Evolutionary conservation across 495 filamentous ascomycete species (phyloP), one percentile per base, ranked within the genome.

Genomic region (Peziza echinospora): DNA sequence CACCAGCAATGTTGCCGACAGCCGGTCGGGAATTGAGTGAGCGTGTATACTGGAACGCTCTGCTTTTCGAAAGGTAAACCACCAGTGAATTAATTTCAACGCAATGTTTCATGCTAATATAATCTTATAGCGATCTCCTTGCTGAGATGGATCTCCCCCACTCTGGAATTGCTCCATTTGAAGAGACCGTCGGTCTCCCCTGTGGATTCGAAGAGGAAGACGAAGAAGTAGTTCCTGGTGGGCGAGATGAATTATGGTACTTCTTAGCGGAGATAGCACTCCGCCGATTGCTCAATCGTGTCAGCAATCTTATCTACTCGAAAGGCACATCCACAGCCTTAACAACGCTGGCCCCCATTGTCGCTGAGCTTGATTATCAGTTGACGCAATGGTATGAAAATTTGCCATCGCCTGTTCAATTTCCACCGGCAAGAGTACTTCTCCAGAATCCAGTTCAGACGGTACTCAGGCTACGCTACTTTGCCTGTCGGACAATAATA

Each of bases 311-410:
- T 52, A 81, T 85, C 49, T 86, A 84, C 60, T 76, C 75, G 51
- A 80, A 80, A 55, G 77, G 78, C 51, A 74, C 71, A 40, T 68
- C 74, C 57, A 72, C 75, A 1, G 76, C 76, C 22, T 76, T 81
- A 19, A 69, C 71, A 11, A 74, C 77, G 40, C 67, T 85, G 16
- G 78, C 81, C 16, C 80, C 81, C 0, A 72, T 84, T 22, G 80
- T 81, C 7, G 76, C 74, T 16, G 80, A 87, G 61, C 70, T 86
- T 26, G 78, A 85, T 60, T 84, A 74, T 63, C 81, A 84, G 59
- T 67, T 85, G 30, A 78, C 75, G 24, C 81, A 86, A 55, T 87
- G 80, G 81, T 84, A 87, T 60, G 78, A 82, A 51, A 77, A 71
- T 54, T 67, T 84, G 26, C 82, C 81, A 8, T 56, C 72, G 43